Conservation (phyloP, 2,329 filamentous ascomycete genomes). For the Myriosclerotinia curreyana region DNA sequence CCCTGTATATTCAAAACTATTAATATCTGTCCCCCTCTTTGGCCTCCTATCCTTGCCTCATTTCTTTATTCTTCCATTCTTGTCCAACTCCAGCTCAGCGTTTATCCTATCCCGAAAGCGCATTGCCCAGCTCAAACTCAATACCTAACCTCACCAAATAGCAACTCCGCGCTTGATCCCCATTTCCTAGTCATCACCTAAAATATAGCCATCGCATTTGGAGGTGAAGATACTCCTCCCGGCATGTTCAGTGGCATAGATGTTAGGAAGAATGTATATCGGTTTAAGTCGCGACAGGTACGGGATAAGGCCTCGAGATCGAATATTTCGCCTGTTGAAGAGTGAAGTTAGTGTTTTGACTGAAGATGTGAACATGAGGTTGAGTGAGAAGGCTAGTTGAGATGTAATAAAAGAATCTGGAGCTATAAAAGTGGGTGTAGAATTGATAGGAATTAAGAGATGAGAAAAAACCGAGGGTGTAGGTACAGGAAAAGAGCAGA, state of each 20-base stretch:
- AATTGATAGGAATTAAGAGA: background rate
- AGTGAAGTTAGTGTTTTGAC: background rate
- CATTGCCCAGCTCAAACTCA: background rate
- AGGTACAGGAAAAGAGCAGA: background rate
- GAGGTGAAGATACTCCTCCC: slow-evolving; percentile 32
- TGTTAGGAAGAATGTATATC: slow-evolving; percentile 61
- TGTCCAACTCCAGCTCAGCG: background rate
- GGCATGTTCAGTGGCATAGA: slow-evolving; percentile 54
- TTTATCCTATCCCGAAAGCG: background rate
- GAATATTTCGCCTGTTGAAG: slow-evolving; percentile 39
- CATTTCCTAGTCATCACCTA: background rate
- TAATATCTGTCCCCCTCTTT: background rate
- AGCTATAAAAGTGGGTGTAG: background rate
- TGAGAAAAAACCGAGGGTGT: background rate
- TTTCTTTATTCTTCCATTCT: background rate
- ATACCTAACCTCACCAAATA: background rate
- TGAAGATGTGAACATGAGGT: background rate
- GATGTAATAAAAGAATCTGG: background rate
- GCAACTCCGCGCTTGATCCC: too few species aligned
- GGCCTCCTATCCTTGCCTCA: background rate
- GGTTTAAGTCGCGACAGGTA: slow-evolving; percentile 50
- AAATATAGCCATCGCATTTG: slow-evolving; percentile 35
- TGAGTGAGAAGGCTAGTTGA: too few species aligned
- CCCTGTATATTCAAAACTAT: too few species aligned
- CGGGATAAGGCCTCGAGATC: slow-evolving; percentile 37